A percentile compares a stretch with the other conserved stretches of the same genome.
Conservation (phyloP, 1,284 basidiomycete species). For the Melampsora occidentalis region DNA sequence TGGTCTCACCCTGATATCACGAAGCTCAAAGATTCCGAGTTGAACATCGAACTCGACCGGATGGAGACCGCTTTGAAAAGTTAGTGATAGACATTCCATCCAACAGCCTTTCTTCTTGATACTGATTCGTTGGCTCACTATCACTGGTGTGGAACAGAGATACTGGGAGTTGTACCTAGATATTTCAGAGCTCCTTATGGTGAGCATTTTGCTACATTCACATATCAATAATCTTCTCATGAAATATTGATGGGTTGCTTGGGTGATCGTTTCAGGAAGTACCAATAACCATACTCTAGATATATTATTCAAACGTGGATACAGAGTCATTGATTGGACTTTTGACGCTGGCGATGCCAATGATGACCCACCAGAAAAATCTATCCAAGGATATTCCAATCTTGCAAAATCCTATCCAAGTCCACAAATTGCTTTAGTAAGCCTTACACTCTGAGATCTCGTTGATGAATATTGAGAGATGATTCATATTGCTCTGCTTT, state of each 20-base stretch:
- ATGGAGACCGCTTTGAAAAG: too few relatives aligned
- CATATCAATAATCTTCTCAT: too few relatives aligned
- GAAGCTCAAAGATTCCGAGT: too few relatives aligned
- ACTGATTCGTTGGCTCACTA: too few relatives aligned
- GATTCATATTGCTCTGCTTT: too few relatives aligned
- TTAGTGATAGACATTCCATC: too few relatives aligned
- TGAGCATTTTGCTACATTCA: neutral
- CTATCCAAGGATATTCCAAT: neutral
- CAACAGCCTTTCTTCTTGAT: too few relatives aligned
- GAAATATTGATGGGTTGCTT: neutral
- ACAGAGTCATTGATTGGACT: constrained; percentile 27
- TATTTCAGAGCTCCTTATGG: constrained; percentile 41
- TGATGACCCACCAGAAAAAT: constrained; percentile 13
- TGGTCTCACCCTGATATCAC: too few relatives aligned
- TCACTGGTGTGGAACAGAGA: neutral
- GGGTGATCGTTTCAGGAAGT: neutral
- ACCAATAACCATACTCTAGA: constrained; percentile 5
- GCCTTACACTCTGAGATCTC: too few relatives aligned
- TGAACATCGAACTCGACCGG: too few relatives aligned
- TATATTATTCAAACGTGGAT: constrained; percentile 20
- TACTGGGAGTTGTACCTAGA: constrained; percentile 26
- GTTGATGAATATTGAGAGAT: too few relatives aligned
- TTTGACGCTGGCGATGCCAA: constrained; percentile 28
- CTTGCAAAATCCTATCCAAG: constrained; percentile 20
- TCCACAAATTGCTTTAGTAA: constrained; percentile 17